These are phyloP conservation scores for Candolleomyces efflorescens DNA, from an alignment of 768 basidiomycete genomes.

Conservation along the genomic window DNA sequence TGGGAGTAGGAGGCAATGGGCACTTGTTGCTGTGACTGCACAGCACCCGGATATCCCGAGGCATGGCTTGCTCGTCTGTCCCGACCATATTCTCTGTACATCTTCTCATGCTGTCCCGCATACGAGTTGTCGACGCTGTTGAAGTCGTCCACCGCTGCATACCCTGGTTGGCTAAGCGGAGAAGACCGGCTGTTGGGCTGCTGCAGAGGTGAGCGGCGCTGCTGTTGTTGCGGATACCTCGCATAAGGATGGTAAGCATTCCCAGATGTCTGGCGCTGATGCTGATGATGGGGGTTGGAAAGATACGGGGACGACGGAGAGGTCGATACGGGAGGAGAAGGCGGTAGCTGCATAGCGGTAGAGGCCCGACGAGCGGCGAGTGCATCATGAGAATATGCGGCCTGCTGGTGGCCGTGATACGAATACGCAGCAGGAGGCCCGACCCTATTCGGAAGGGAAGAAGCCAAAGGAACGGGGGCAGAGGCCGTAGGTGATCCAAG, in stretches of 20 bases:
- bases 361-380: neutral
- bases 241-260: neutral
- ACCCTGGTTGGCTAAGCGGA: neutral
- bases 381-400: neutral
- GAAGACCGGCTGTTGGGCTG: neutral
- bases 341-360: conserved; percentile 3
- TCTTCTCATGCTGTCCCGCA: neutral
- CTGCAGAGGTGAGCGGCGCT: neutral
- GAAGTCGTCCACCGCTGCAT: neutral
- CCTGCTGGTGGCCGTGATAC: neutral
- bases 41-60: too few relatives aligned
- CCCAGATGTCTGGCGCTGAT: conserved; percentile 5
- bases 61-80: neutral
- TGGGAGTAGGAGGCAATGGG: neutral
- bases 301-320: conserved; percentile 7
- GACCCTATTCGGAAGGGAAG: neutral
- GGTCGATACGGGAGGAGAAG: neutral
- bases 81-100: neutral
- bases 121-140: neutral
- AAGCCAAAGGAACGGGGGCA: neutral
- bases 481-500: too few relatives aligned
- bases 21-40: too few relatives aligned
- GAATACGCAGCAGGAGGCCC: neutral
- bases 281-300: conserved; percentile 7
- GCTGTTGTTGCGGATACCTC: neutral